phyloP scores from a whole-genome alignment of 176 grass and related monocot species.

The Aegilops speltoides region DNA sequence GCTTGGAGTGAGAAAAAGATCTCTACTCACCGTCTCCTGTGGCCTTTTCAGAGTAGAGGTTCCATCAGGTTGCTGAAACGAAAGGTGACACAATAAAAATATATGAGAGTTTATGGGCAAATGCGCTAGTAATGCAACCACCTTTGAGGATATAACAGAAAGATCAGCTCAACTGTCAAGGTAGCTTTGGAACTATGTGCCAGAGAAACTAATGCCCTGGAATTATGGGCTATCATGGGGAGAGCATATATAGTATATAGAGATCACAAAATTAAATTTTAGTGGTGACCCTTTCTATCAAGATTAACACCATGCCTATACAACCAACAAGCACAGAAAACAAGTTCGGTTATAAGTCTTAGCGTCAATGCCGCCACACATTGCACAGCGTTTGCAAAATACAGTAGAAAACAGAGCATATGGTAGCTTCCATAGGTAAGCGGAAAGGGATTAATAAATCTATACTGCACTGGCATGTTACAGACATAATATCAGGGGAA shows the following conservation, averaged over 20 bases:
- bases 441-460: not conserved
- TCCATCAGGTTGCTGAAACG: slow-evolving; percentile 74
- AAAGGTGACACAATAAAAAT: slow-evolving; percentile 1
- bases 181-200: not conserved
- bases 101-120: not conserved
- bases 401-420: not conserved
- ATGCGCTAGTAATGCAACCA: not conserved
- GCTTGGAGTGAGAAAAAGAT: not conserved
- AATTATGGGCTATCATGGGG: not conserved
- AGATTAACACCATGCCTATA: not conserved
- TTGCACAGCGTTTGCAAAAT: not conserved
- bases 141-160: slow-evolving; percentile 6
- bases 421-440: not conserved
- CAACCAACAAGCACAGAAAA: not conserved
- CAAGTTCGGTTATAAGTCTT: not conserved
- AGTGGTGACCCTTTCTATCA: not conserved
- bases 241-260: not conserved
- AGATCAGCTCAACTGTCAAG: not conserved
- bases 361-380: not conserved
- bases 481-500: not conserved
- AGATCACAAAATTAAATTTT: not conserved
- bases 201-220: not conserved
- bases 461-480: not conserved
- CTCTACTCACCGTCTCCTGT: slow-evolving; percentile 43
- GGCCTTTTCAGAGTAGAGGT: slow-evolving; percentile 45